Base-by-base conservation (phyloP, 352 stramenopile species). In the Proteromonas lacertae region DNA sequence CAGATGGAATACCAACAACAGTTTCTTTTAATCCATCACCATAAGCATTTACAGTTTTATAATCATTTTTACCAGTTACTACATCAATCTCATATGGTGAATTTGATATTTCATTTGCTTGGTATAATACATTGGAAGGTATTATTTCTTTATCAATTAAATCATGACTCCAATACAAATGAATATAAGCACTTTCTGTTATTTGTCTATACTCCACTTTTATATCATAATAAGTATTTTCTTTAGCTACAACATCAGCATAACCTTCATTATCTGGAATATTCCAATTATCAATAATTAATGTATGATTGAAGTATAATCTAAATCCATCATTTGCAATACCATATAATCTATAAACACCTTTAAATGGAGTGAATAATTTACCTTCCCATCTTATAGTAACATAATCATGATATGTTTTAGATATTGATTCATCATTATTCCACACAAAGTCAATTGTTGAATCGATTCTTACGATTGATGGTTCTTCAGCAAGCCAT, bases 151-250 rank as follows among this genome's bases (percentile, higher is more conserved):
- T 58, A 0, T 55, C 41, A 0, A 88, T 48, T 12, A 65, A 88
- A 24, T 64, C 75, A n/a, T 70, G 88, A 39, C 65, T 82, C 74
- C 77, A 93, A 9, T 68, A 47, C 12, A 92, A 55, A 18, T 52
- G 46, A 20, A 93, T 56, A 7, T 60, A 60, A 0, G 81, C 79
- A 7, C 53, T 53, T 8, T 75, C 79, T 1, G 64, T 87, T 13
- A 79, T 57, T 56, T 93, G 79, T 25, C 72, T 71, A 44, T 89
- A 94, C 47, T 93, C 78, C 33, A 93, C 51, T 28, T 68, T 69
- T 12, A 94, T 24, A 45, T 94, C 77, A 47, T 90, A 78, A 50
- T 64, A 92, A n/a, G n/a, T n/a, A n/a, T n/a, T n/a, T n/a, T n/a
- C n/a, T n/a, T n/a, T n/a, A n/a, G n/a, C n/a, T n/a, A n/a, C n/a